Conservation (phyloP, 208 protist species). For the Leishmania amazonensis region DNA sequence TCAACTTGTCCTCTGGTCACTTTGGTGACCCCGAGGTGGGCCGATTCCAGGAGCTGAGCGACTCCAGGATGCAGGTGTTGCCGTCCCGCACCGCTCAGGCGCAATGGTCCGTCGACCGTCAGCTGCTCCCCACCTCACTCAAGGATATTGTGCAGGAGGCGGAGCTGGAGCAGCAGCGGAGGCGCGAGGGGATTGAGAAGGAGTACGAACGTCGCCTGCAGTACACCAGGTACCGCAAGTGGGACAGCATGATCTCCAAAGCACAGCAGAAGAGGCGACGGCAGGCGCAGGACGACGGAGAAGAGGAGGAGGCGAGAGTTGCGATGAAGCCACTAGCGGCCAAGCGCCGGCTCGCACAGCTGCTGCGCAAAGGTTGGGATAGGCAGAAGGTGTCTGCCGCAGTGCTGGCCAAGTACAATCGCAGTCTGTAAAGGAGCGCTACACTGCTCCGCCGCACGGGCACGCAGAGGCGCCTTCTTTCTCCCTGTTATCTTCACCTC, state of each 20-base stretch:
- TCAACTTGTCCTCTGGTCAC: slow-evolving; percentile 75
- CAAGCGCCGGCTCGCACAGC: slow-evolving; percentile 56
- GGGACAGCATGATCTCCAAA: slow-evolving; percentile 72
- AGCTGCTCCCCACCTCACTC: slow-evolving; percentile 68
- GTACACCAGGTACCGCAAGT: slow-evolving; percentile 79
- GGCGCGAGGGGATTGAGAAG: slow-evolving; percentile 60
- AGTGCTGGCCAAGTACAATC: slow-evolving; percentile 59
- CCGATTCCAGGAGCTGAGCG: slow-evolving; percentile 82
- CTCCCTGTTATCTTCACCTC: background rate
- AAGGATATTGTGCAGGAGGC: slow-evolving; percentile 69
- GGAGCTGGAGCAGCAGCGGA: slow-evolving; percentile 53
- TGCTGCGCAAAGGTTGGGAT: slow-evolving; percentile 73
- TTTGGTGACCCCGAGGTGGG: slow-evolving; percentile 78
- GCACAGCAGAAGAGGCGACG: slow-evolving; percentile 54
- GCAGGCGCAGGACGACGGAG: background rate
- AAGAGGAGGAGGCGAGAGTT: slow-evolving; percentile 10
- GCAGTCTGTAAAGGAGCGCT: slow-evolving; percentile 38
- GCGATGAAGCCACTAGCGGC: slow-evolving; percentile 54
- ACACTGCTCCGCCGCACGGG: too few species aligned
- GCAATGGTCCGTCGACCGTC: slow-evolving; percentile 67
- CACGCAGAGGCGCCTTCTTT: background rate
- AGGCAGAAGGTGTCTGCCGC: slow-evolving; percentile 49
- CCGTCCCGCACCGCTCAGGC: slow-evolving; percentile 64
- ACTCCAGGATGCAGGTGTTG: slow-evolving; percentile 76
- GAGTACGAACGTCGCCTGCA: slow-evolving; percentile 66